Conservation (phyloP, 768 basidiomycete species). For the Termitomyces sp. region DNA sequence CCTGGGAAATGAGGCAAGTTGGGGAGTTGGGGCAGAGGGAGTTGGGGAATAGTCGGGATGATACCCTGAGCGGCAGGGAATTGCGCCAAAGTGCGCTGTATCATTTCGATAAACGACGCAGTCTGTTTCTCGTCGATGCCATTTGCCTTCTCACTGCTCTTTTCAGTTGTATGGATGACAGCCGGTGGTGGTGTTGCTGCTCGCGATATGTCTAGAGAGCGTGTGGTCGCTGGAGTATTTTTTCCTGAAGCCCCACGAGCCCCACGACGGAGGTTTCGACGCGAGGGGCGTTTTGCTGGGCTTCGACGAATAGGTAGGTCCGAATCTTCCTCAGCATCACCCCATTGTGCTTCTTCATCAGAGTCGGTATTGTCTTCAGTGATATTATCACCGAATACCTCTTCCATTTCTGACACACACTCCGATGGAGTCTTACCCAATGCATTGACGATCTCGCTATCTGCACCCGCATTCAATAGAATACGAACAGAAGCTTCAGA, state of each 20-base stretch:
- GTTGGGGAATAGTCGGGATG: conserved; percentile 43
- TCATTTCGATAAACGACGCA: conserved; percentile 60
- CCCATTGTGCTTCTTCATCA: conserved; percentile 59
- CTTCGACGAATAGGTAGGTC: conserved; percentile 35
- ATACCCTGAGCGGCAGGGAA: conserved; percentile 54
- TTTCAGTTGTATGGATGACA: conserved; percentile 10
- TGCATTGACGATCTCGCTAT: conserved; percentile 69
- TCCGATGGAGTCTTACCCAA: conserved; percentile 71
- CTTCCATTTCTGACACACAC: conserved; percentile 37
- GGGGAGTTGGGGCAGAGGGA: conserved; percentile 53
- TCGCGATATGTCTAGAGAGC: conserved; percentile 29
- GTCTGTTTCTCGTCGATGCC: conserved; percentile 43
- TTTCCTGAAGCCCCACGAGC: conserved; percentile 24
- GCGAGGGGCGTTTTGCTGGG: conserved; percentile 28
- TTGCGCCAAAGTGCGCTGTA: conserved; percentile 71
- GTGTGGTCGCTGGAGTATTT: conserved; percentile 20
- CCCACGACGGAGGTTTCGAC: conserved; percentile 28
- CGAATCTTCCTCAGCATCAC: conserved; percentile 67
- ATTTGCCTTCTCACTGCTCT: conserved; percentile 23
- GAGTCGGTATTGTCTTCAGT: conserved; percentile 22
- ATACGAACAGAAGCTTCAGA: conserved; percentile 61
- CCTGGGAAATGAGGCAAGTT: conserved; percentile 65
- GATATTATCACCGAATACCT: conserved; percentile 27
- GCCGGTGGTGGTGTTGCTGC: conserved; percentile 28
- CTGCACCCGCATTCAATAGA: conserved; percentile 79